Evolutionary conservation across 2,329 filamentous ascomycete genomes (phyloP), one percentile per base, ranked within the genome.

Genomic region (Ophiostoma pallidulum): DNA sequence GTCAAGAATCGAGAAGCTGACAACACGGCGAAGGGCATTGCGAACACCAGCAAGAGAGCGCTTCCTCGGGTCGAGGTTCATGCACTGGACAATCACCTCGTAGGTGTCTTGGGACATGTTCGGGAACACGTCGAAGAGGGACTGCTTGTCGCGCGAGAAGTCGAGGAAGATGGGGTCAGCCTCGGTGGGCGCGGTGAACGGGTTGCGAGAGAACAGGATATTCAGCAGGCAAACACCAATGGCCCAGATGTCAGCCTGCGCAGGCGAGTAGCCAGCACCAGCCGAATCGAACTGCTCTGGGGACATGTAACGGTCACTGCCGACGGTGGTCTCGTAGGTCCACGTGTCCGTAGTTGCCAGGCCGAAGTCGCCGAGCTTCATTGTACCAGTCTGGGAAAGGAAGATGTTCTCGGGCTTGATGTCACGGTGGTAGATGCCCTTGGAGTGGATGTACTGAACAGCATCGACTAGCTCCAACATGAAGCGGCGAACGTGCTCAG

Each of bases 401-500:
- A 98, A 97, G 66, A 98, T 95, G 73, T 98, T 98, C 75, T 98
- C 92, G 0, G 92, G 92, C 72, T 98, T 98, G 78, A 98, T 96
- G 66, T 98, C 92, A 52, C 92, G 86, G 63, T 98, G 92, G 65
- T 89, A 96, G 62, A 97, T 79, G 55, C 88, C 90, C 65, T 90
- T 90, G 54, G 78, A 76, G 66, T 98, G 92, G 68, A 95, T 88
- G 66, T 88, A 90, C 53, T 86, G 82, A 42, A 98, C 85, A 43
- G 91, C 87, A 62, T 86, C 83, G 45, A 98, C 78, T 29, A 98
- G 79, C 68, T 98, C 82, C 51, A 96, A 73, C 92, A 98, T 97
- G 72, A 97, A 96, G 55, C 87, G 86, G 55, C 92, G 87, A 51
- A 98, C 92, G 64, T 98, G 90, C 63, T 96, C 89, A 2, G 92